Percentiles rank a stretch among this genome's conserved stretches.
Conservation (phyloP, 148 eudicot genomes). For the Spergularia marina region DNA sequence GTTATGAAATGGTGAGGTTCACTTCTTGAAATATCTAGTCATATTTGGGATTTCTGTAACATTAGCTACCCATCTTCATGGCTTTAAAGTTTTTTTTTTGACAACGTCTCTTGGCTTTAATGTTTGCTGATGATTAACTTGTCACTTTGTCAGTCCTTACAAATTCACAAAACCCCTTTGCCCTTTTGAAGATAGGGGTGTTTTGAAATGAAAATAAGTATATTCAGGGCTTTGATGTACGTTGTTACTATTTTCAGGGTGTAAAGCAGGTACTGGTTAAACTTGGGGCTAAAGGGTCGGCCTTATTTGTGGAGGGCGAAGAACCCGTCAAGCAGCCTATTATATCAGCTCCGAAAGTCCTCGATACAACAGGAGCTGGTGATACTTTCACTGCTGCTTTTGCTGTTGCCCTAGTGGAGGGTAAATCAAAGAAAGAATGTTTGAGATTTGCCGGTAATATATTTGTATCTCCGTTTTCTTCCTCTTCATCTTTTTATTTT, state of each 20-base stretch:
- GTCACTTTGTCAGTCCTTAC: no score
- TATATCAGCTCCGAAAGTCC: conserved; percentile 61
- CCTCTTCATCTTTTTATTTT: background rate
- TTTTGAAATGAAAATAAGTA: no score
- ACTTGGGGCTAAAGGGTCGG: conserved; percentile 87
- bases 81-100: no score
- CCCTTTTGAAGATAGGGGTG: no score
- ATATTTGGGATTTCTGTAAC: background rate
- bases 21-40: background rate
- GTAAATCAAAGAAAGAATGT: conserved; percentile 69
- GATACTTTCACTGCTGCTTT: conserved; percentile 94
- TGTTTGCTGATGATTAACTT: background rate
- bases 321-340: conserved; percentile 66
- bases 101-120: no score
- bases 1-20: conserved; percentile 64
- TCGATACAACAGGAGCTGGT: conserved; percentile 94
- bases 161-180: background rate
- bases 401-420: conserved; percentile 90
- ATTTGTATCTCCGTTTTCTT: background rate
- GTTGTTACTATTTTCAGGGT: conserved; percentile 44
- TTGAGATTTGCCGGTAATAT: conserved; percentile 84
- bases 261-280: conserved; percentile 76
- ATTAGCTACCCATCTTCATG: background rate
- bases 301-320: conserved; percentile 74
- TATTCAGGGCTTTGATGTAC: no score